phyloP scores from a whole-genome alignment of 345 rosid genomes.

The Mercurialis annua region DNA sequence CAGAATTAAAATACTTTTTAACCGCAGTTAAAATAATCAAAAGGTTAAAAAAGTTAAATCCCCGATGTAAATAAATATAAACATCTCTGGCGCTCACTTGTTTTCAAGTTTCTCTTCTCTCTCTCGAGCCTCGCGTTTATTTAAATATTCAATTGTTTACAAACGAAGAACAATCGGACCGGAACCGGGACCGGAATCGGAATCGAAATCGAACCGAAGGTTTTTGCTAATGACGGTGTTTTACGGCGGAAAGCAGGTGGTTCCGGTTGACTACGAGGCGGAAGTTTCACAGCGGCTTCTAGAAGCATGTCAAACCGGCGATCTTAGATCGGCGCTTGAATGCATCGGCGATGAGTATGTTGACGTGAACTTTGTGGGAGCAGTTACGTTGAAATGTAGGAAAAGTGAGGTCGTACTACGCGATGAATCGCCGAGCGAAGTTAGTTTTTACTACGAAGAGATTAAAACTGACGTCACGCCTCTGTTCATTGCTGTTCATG shows the following conservation, averaged over 20 bases:
- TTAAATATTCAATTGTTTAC: slow-evolving; percentile 2
- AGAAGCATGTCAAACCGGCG: slow-evolving; percentile 64
- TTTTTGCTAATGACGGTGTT: slow-evolving; percentile 58
- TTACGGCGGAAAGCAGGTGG: slow-evolving; percentile 81
- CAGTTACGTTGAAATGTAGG: slow-evolving; percentile 65
- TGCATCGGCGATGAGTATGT: slow-evolving; percentile 65
- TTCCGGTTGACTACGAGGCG: slow-evolving; percentile 81
- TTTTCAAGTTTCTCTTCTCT: slow-evolving; percentile 39
- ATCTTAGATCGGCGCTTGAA: slow-evolving; percentile 53
- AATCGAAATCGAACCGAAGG: slow-evolving; percentile 11
- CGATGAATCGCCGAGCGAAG: slow-evolving; percentile 62
- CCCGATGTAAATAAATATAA: slow-evolving; percentile 31
- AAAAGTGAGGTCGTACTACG: slow-evolving; percentile 63
- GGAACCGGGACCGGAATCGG: not conserved
- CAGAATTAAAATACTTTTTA: not conserved
- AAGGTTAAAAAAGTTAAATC: slow-evolving; percentile 3
- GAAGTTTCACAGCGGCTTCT: slow-evolving; percentile 86
- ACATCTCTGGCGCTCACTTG: slow-evolving; percentile 51
- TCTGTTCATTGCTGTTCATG: slow-evolving; percentile 76
- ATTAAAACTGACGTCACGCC: slow-evolving; percentile 93
- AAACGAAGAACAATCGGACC: not conserved
- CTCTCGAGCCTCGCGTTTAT: slow-evolving; percentile 44
- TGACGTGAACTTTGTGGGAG: slow-evolving; percentile 87
- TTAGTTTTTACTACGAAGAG: slow-evolving; percentile 67
- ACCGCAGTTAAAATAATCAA: slow-evolving; percentile 13